Conservation (phyloP, 192 early-diverging fungal genomes). For the Mortierella hygrophila region DNA sequence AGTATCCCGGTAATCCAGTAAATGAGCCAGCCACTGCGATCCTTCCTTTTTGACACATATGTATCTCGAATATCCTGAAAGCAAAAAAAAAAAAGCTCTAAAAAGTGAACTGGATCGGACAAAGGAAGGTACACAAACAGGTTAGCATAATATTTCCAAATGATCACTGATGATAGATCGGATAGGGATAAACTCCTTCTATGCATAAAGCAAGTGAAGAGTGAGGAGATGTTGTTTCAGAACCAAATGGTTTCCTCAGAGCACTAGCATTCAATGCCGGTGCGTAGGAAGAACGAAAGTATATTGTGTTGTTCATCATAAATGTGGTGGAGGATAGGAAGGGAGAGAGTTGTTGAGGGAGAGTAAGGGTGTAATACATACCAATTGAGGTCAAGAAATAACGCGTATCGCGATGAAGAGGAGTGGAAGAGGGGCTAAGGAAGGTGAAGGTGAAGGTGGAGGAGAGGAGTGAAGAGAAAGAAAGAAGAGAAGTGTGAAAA, state of each 20-base stretch:
- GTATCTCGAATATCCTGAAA: background rate
- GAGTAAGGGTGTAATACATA: background rate
- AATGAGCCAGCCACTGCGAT: too few species aligned
- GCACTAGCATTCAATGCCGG: slow-evolving; percentile 8
- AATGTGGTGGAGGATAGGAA: background rate
- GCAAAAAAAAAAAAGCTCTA: too few species aligned
- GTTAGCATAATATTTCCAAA: background rate
- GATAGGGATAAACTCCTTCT: background rate
- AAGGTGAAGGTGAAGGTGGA: background rate
- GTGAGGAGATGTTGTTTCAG: background rate
- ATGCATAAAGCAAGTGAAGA: too few species aligned
- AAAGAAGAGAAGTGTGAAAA: background rate
- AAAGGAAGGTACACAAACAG: background rate
- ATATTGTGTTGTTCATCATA: slow-evolving; percentile 52
- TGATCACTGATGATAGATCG: background rate
- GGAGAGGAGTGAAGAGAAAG: background rate
- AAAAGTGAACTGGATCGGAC: background rate
- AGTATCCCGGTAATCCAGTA: background rate
- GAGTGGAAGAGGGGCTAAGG: background rate
- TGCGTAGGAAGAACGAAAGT: slow-evolving; percentile 59
- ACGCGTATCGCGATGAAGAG: background rate
- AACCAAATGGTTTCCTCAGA: slow-evolving; percentile 32
- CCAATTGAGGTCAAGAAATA: background rate
- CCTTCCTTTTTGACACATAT: background rate
- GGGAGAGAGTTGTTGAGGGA: background rate